These are phyloP conservation scores for Erythrobasidium hasegawianum DNA, from an alignment of 1,284 basidiomycete species.

Conservation along the genomic window DNA sequence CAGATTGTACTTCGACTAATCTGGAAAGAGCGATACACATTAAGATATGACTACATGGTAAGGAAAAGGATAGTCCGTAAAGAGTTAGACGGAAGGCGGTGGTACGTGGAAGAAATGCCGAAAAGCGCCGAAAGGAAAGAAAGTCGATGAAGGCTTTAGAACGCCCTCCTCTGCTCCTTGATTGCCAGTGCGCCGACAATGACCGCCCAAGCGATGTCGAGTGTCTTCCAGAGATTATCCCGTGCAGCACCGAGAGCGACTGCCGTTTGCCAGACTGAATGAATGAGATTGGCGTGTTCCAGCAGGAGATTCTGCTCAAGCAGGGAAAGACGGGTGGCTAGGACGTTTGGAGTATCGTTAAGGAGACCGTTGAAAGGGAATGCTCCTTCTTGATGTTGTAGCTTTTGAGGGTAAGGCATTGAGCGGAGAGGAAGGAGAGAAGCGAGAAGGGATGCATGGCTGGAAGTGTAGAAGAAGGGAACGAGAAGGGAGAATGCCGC, in stretches of 20 bases:
- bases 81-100: too few relatives aligned
- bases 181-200: slow-evolving; percentile 24
- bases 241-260: slow-evolving; percentile 20
- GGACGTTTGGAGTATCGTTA: slow-evolving; percentile 4
- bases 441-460: slow-evolving; percentile 4
- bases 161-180: not conserved
- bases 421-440: slow-evolving; percentile 13
- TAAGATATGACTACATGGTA: too few relatives aligned
- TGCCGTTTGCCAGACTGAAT: slow-evolving; percentile 22
- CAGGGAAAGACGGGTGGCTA: slow-evolving; percentile 12
- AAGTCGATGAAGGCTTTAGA: not conserved
- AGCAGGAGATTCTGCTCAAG: slow-evolving; percentile 8
- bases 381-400: not conserved
- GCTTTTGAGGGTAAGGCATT: not conserved
- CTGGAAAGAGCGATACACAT: too few relatives aligned
- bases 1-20: too few relatives aligned
- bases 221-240: slow-evolving; percentile 24
- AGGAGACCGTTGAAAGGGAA: not conserved
- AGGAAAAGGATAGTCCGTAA: too few relatives aligned
- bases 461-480: slow-evolving; percentile 28
- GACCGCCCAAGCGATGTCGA: slow-evolving; percentile 15
- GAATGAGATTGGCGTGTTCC: slow-evolving; percentile 4
- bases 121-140: too few relatives aligned
- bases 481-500: slow-evolving; percentile 20
- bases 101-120: too few relatives aligned